Percentiles rank a stretch among this genome's conserved stretches.
Conservation (phyloP, 2,329 filamentous ascomycete genomes). For the Monascus ruber region DNA sequence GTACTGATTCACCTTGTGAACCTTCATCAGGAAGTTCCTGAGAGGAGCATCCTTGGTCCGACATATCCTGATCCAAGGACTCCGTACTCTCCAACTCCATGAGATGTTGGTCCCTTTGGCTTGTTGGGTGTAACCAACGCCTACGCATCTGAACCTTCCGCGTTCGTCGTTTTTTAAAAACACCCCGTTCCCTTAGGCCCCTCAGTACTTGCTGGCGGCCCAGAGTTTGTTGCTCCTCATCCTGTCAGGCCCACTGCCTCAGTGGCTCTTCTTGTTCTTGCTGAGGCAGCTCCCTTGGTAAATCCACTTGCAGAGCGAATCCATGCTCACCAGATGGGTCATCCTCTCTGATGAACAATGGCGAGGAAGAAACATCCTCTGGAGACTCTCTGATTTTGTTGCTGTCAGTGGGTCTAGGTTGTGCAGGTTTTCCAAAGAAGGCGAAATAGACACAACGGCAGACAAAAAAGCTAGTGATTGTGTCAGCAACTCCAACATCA, state of each 20-base stretch:
- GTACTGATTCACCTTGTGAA: conserved; percentile 1
- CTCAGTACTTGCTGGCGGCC: too few relatives aligned
- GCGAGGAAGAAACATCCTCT: conserved; percentile 1
- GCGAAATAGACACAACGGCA: conserved; percentile 13
- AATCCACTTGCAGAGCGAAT: background rate
- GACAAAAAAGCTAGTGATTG: conserved; percentile 11
- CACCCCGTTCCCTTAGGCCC: background rate
- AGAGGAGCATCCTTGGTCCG: conserved; percentile 2
- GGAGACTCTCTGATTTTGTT: conserved; percentile 1
- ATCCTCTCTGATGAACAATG: conserved; percentile 3
- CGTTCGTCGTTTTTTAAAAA: conserved; percentile 1
- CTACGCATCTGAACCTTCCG: conserved; percentile 3
- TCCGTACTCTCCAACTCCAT: conserved; percentile 6
- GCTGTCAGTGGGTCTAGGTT: conserved; percentile 1
- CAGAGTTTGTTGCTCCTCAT: too few relatives aligned
- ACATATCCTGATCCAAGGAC: conserved; percentile 4
- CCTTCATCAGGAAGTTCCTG: conserved; percentile 2
- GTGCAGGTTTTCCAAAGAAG: conserved; percentile 10
- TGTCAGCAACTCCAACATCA: conserved; percentile 4
- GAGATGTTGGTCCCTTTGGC: conserved; percentile 5
- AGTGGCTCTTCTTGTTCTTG: conserved; percentile 2
- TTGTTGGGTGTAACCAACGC: background rate
- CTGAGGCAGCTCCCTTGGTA: conserved; percentile 1
- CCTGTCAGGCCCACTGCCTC: background rate
- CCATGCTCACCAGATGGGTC: background rate